phyloP scores from a whole-genome alignment of 495 filamentous ascomycete genomes.

The Niebla homalea region DNA sequence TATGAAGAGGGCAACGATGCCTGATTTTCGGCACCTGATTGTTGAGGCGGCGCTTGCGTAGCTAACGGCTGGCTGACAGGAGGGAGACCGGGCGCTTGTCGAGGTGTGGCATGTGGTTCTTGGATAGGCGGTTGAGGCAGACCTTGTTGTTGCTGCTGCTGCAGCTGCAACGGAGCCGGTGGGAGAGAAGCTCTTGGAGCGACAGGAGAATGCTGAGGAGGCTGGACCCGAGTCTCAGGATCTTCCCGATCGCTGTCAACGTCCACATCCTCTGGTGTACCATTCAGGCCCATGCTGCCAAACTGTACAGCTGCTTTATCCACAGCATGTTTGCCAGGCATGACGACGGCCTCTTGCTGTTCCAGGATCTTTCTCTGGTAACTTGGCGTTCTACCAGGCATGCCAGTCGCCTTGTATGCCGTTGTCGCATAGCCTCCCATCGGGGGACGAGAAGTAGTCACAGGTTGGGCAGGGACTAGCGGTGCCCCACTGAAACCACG shows the following conservation, averaged over 20 bases:
- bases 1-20: constrained; percentile 32
- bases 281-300: constrained; percentile 86
- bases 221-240: constrained; percentile 85
- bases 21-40: constrained; percentile 20
- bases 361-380: constrained; percentile 75
- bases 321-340: constrained; percentile 96
- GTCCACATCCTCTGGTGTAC: constrained; percentile 55
- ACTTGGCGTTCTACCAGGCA: constrained; percentile 49
- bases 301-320: constrained; percentile 94
- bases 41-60: constrained; percentile 15
- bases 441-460: constrained; percentile 43
- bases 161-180: constrained; percentile 41
- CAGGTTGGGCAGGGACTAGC: constrained; percentile 41
- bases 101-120: constrained; percentile 49
- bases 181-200: constrained; percentile 87
- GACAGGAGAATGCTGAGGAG: constrained; percentile 84
- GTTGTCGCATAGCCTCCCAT: constrained; percentile 58
- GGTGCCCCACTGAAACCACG: constrained; percentile 46
- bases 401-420: constrained; percentile 58
- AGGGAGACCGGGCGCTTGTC: constrained; percentile 56
- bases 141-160: constrained; percentile 31
- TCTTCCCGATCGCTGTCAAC: constrained; percentile 92
- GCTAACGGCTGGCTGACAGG: constrained; percentile 46
- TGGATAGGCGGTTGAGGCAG: constrained; percentile 31
- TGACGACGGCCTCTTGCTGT: constrained; percentile 93